Base-by-base conservation (phyloP, 1,139 yeast genomes). In the Debaryomyces sp. region DNA sequence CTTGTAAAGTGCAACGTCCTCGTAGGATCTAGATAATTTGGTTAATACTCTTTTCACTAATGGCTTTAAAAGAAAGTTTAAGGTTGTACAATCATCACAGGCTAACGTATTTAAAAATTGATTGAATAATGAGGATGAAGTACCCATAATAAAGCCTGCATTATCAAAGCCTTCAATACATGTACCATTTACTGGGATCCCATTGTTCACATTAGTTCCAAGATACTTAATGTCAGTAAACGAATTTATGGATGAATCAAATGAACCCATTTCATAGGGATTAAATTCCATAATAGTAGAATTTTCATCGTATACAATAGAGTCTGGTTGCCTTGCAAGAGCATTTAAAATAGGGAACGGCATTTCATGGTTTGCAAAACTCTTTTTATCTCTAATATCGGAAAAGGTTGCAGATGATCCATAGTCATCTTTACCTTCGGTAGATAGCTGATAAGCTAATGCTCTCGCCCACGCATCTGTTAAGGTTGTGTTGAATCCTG, bases 121-220 rank as follows among this genome's bases (percentile, higher is more conserved):
- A 67, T 89, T 89, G 71, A 89, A 90, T 49, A 90, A 71, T 1
- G 94, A 77, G 0, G 96, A 85, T 0, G 95, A 86, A 2, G 95
- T 85, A 39, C 95, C 96, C 67, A 87, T 68, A 37, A 86, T 72
- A 63, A 81, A 88, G 1, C 92, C 96, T 5, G 88, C 86, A 62
- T 88, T 88, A 64, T 88, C 96, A 54, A 78, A 84, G 2, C 95
- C 96, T 12, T 74, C 77, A 49, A 81, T 68, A 68, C 96, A 88
- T 9, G 58, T 53, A 13, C 56, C 60, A 41, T 59, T 58, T 9
- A 46, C 43, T 8, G 74, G 68, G 23, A 50, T 49, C 5, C 78
- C 78, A 49, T 70, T 66, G 37, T 55, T 55, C 12, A 69, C 68
- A 1, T 64, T 57, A 7, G 74, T 63, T 5, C 77, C 77, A 50